Evolutionary conservation across 2,329 filamentous ascomycete genomes (phyloP).

Genomic region (Paraphaeosphaeria sporulosa): DNA sequence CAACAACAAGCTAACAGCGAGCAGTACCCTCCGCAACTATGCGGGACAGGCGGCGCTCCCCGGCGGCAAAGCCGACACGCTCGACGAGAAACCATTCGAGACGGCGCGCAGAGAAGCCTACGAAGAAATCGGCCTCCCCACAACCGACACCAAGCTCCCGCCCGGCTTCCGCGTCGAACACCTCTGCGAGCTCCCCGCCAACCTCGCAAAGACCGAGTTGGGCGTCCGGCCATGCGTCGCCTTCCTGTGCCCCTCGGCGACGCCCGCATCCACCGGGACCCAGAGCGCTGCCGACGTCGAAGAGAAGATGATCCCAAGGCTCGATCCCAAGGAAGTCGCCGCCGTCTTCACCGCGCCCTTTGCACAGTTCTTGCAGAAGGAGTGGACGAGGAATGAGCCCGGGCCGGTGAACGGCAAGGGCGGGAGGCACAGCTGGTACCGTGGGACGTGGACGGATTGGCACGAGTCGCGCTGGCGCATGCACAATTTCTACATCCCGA

Average conservation of each 20-base stretch:
- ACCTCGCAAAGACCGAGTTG: slow-evolving; percentile 60
- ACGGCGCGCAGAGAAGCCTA: slow-evolving; percentile 89
- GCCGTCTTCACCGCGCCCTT: slow-evolving; percentile 93
- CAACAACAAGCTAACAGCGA: background rate
- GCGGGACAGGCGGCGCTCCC: slow-evolving; percentile 84
- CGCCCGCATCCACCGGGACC: slow-evolving; percentile 12
- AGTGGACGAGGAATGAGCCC: slow-evolving; percentile 56
- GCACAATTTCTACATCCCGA: slow-evolving; percentile 90
- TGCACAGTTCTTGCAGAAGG: slow-evolving; percentile 75
- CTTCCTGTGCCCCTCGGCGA: slow-evolving; percentile 63
- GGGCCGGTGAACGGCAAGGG: slow-evolving; percentile 49
- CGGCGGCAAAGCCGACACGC: slow-evolving; percentile 69
- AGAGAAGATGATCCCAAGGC: slow-evolving; percentile 75
- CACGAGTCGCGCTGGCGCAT: slow-evolving; percentile 80
- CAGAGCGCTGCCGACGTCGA: slow-evolving; percentile 51
- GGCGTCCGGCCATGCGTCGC: slow-evolving; percentile 60
- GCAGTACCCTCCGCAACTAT: slow-evolving; percentile 63
- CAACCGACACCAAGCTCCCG: slow-evolving; percentile 72
- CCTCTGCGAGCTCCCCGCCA: slow-evolving; percentile 78
- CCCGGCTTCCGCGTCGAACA: slow-evolving; percentile 84
- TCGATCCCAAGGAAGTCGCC: slow-evolving; percentile 90
- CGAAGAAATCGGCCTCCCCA: slow-evolving; percentile 91
- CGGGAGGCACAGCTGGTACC: slow-evolving; percentile 76
- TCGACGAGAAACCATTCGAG: slow-evolving; percentile 69
- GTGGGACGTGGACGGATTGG: slow-evolving; percentile 82